These are phyloP conservation scores for Podospora pseudocomata DNA, from an alignment of 495 filamentous ascomycete genomes.

Conservation along the genomic window DNA sequence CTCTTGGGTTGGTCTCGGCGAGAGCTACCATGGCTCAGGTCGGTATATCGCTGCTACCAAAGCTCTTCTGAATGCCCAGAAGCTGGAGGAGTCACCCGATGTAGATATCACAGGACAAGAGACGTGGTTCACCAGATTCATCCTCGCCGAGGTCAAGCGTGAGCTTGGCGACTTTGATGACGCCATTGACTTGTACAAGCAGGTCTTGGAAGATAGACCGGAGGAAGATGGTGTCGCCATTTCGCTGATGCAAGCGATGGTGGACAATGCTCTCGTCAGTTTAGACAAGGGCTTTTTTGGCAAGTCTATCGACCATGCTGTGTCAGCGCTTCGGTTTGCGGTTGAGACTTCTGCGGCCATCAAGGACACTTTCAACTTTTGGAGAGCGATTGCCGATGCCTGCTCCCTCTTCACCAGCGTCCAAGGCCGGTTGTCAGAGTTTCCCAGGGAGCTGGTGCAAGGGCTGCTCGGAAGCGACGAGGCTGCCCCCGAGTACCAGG, in stretches of 20 bases:
- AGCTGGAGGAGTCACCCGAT: conserved; percentile 55
- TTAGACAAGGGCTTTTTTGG: conserved; percentile 81
- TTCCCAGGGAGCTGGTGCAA: conserved; percentile 55
- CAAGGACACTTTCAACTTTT: conserved; percentile 81
- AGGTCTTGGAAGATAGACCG: conserved; percentile 61
- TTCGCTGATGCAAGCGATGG: conserved; percentile 78
- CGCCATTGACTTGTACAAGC: conserved; percentile 69
- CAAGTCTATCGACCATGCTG: conserved; percentile 65
- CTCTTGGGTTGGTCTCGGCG: conserved; percentile 92
- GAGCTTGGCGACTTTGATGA: conserved; percentile 87
- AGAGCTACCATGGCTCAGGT: conserved; percentile 92
- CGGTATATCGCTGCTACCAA: conserved; percentile 89
- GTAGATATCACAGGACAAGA: conserved; percentile 45
- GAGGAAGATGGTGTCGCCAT: conserved; percentile 82
- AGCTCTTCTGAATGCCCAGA: conserved; percentile 77
- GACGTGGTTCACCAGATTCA: conserved; percentile 92
- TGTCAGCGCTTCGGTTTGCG: conserved; percentile 35
- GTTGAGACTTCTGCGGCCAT: conserved; percentile 33
- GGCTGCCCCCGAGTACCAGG: conserved; percentile 52
- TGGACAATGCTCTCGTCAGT: conserved; percentile 73
- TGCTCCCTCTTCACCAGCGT: conserved; percentile 78
- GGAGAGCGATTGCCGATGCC: conserved; percentile 91
- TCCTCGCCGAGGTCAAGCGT: conserved; percentile 91
- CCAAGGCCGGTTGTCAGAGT: conserved; percentile 55
- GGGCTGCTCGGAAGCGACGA: conserved; percentile 53